These are phyloP conservation scores for Boletales sp. DNA, from an alignment of 768 basidiomycete genomes.

Conservation along the genomic window DNA sequence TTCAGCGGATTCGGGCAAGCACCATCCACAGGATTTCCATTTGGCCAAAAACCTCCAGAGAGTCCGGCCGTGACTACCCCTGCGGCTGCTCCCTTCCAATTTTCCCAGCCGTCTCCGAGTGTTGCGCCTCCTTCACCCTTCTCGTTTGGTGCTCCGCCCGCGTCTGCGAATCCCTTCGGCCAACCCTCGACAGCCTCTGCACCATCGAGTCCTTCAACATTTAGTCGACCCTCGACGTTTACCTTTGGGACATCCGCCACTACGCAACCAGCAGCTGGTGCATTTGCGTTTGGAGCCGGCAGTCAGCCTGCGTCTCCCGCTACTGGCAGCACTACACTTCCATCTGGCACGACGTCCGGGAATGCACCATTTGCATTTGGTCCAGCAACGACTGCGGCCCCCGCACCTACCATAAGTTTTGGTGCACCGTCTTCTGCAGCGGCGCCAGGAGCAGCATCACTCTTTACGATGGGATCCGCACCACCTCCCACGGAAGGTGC, in stretches of 20 bases:
- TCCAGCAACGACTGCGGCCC: constrained; percentile 27
- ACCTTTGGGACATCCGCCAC: constrained; percentile 42
- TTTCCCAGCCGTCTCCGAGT: constrained; percentile 38
- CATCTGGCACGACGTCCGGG: constrained; percentile 23
- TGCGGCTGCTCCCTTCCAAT: constrained; percentile 45
- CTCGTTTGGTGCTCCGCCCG: constrained; percentile 40
- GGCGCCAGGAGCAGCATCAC: constrained; percentile 25
- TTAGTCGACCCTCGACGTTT: constrained; percentile 46
- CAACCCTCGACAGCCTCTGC: constrained; percentile 42
- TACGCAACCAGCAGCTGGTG: constrained; percentile 29
- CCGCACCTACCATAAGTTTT: constrained; percentile 39
- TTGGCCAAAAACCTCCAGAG: constrained; percentile 41
- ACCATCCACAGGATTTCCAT: constrained; percentile 41
- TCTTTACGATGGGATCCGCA: constrained; percentile 63
- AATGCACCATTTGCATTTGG: constrained; percentile 38
- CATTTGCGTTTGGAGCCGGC: constrained; percentile 49
- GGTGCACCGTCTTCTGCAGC: constrained; percentile 35
- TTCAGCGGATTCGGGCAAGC: constrained; percentile 50
- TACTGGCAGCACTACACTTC: constrained; percentile 33
- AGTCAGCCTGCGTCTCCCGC: constrained; percentile 62
- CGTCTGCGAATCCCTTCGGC: constrained; percentile 40
- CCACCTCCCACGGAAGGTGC: constrained; percentile 38
- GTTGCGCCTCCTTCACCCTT: constrained; percentile 41
- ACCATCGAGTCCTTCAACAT: constrained; percentile 58
- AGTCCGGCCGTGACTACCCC: constrained; percentile 37